phyloP scores from a whole-genome alignment of 78 protist species.

The Bodo saltans region DNA sequence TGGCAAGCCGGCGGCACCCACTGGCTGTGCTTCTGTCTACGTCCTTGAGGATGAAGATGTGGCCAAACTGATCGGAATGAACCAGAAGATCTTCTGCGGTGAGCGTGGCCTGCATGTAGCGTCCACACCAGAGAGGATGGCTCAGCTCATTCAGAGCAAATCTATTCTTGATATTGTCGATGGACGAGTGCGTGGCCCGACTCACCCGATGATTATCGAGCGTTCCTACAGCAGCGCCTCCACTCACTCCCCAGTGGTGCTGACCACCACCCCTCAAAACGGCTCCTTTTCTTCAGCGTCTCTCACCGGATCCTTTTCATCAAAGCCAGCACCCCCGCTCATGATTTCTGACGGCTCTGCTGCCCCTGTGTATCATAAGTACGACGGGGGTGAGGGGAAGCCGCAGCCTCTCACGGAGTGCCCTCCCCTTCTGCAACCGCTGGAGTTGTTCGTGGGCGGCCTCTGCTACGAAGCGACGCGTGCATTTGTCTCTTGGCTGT shows the following conservation, averaged over 20 bases:
- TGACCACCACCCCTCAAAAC: background rate
- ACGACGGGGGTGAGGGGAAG: too few relatives aligned
- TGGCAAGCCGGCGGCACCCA: too few relatives aligned
- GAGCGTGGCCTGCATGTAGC: background rate
- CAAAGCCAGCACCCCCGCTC: background rate
- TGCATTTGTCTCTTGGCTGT: background rate
- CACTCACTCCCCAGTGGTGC: background rate
- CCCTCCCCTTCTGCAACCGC: background rate
- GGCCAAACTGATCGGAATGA: background rate
- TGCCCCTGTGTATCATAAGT: background rate
- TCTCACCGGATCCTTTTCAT: background rate
- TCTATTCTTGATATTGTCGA: background rate
- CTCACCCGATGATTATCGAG: background rate
- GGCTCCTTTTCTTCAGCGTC: background rate
- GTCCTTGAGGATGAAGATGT: background rate
- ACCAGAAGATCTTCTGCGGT: background rate
- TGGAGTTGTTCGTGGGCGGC: background rate
- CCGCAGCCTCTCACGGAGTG: background rate
- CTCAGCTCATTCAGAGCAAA: background rate
- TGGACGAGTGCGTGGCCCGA: background rate
- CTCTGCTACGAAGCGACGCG: background rate
- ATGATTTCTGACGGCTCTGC: background rate
- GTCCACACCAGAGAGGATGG: background rate
- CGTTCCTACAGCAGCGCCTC: background rate
- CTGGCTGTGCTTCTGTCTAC: background rate